Base-by-base conservation (phyloP, 2,329 filamentous ascomycete species). In the Scedosporium boydii region DNA sequence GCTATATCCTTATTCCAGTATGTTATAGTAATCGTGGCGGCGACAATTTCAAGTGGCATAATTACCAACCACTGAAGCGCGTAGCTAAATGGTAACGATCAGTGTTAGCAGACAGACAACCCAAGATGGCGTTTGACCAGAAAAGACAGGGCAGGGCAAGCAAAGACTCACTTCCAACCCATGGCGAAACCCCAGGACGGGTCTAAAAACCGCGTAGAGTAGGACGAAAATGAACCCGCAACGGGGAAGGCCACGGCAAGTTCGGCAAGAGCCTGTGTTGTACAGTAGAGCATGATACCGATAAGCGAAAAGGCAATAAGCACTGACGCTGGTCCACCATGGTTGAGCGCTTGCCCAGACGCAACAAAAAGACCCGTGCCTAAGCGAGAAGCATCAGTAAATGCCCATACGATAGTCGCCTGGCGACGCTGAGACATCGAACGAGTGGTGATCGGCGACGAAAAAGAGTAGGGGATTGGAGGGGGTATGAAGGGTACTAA, bases 101-200 rank as follows among this genome's bases (percentile, higher is more conserved):
- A 41, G n/a, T 4, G 10, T 18, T 21, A 38, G 44, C 12, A 29
- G n/a, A 53, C 26, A 9, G 7, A 18, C 23, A 29, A 41, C 21
- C 34, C 42, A 12, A n/a, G 34, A 27, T 5, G 38, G 42, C 4
- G 59, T 34, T 41, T 21, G 10, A 41, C 60, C 64, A 6, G 12
- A 14, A 18, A 18, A 27, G 61, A 60, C 38, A 51, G 9, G 41
- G 7, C 9, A 18, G 14, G 41, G 6, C 9, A 18, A 10, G 6
- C 10, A 23, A 10, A 51, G 18, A 80, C 85, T 74, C 73, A 90
- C 82, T 96, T 96, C 91, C 91, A 96, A 16, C 91, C 92, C 90
- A 96, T 96, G 57, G 91, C 90, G 71, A 96, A 96, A 0, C 92
- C 92, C 91, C 91, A 96, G 0, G 93, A 93, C 1, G 93, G 93